phyloP scores from a whole-genome alignment of 352 stramenopile genomes.

The Pythium scleroteichum region DNA sequence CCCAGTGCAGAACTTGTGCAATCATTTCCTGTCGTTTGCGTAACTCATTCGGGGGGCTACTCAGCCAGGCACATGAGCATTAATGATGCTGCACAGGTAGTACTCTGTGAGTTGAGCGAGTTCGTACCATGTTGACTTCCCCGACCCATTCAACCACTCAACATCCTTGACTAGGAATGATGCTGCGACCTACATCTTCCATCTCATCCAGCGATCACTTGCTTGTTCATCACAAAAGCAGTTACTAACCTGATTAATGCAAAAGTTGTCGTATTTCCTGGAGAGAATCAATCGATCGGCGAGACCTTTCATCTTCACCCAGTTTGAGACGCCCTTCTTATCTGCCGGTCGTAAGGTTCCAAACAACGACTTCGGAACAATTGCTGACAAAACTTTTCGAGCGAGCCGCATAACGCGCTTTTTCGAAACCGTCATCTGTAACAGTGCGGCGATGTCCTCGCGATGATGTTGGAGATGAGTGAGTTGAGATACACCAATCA shows the following conservation, averaged over 20 bases:
- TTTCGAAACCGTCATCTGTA: conserved; percentile 47
- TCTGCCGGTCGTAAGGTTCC: conserved; percentile 10
- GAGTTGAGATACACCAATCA: conserved; percentile 7
- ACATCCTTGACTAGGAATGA: conserved; percentile 20
- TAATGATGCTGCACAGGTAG: too few relatives aligned
- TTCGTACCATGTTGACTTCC: conserved; percentile 24
- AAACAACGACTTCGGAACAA: conserved; percentile 69
- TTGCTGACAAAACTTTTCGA: conserved; percentile 44
- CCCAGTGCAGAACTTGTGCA: conserved; percentile 42
- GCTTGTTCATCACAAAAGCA: background rate
- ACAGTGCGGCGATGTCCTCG: conserved; percentile 42
- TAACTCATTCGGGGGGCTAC: conserved; percentile 58
- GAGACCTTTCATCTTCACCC: conserved; percentile 49
- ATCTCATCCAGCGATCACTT: too few relatives aligned
- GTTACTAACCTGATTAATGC: conserved; percentile 46
- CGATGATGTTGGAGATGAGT: conserved; percentile 54
- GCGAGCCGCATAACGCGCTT: conserved; percentile 48
- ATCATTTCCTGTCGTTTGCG: conserved; percentile 46
- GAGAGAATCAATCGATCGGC: conserved; percentile 49
- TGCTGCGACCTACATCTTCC: conserved; percentile 11
- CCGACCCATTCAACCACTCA: conserved; percentile 22
- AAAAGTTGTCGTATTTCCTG: conserved; percentile 60
- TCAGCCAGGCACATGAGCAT: background rate
- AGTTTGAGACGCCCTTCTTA: conserved; percentile 37
- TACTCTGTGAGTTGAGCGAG: too few relatives aligned